Percentiles rank a stretch among this genome's conserved stretches.
Conservation (phyloP, 495 filamentous ascomycete species). For the Delitschia confertaspora region DNA sequence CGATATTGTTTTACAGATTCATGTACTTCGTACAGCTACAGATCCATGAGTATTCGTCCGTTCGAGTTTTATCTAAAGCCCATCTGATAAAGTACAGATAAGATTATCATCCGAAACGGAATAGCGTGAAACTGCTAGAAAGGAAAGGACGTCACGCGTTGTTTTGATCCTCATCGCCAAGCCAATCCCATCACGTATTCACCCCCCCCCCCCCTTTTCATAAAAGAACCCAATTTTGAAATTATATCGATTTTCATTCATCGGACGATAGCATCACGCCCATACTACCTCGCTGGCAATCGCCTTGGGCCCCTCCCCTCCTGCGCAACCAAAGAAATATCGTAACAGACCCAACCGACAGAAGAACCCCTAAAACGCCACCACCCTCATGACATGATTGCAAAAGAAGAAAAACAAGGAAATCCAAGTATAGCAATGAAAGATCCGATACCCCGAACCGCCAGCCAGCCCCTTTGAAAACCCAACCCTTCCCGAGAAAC, state of each 20-base stretch:
- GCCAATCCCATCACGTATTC: no score
- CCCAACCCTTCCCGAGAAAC: constrained; percentile 9
- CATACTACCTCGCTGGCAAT: neutral
- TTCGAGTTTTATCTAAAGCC: no score
- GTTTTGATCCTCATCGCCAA: constrained; percentile 7
- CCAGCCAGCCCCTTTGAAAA: constrained; percentile 2
- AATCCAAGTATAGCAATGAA: neutral
- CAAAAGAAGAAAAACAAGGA: neutral
- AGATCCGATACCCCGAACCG: neutral
- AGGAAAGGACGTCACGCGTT: no score
- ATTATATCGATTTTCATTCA: constrained; percentile 3
- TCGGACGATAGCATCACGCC: constrained; percentile 8
- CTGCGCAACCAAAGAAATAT: neutral
- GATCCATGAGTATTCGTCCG: no score
- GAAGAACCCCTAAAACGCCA: constrained; percentile 4
- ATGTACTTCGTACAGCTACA: no score
- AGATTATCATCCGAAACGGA: no score
- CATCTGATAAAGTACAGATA: no score
- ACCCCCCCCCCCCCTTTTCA: no score
- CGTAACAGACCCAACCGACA: neutral
- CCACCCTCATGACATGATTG: neutral
- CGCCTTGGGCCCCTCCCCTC: neutral
- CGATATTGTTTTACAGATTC: no score
- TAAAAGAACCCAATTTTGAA: constrained; percentile 1
- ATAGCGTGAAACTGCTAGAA: no score